Evolutionary conservation across 23 red algal genomes (phyloP), one percentile per base, ranked within the genome.

Genomic region (Gracilaria caudata): DNA sequence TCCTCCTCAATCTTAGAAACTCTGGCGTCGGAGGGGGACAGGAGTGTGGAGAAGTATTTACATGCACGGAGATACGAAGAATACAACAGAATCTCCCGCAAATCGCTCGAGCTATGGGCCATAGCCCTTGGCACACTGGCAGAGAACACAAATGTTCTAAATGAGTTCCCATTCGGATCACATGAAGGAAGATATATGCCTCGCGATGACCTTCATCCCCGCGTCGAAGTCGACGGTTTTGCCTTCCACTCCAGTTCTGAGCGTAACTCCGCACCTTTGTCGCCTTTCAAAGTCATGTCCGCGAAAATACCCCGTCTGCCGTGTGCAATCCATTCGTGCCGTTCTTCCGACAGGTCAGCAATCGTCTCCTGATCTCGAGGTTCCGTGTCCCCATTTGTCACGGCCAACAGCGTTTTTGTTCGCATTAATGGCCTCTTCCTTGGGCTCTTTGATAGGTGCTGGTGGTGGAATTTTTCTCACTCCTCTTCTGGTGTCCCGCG

Each of bases 401-500:
- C 70, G 0, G 3, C n/a, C 40, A 43, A 75, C 70, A 75, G 70
- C 82, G 8, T 73, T 86, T 39, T 68, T 59, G 4, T 86, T 55
- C 44, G 61, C 82, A 49, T 46, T 86, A 64, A 0, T 70, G 63
- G 87, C 95, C 51, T 91, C 90, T 2, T 73, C 78, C 34, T 24
- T 88, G 3, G 95, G 90, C 32, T 68, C 90, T n/a, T 72, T 98
- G 32, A 84, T 98, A n/a, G 95, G 95, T 45, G 95, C 89, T 1
- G 95, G 95, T 23, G 95, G 95, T 61, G 95, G 95, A 32, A 79
- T 98, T 23, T 56, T 98, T 38, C 73, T 94, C 43, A 98, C 95
- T 7, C 95, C 95, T 13, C 68, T 98, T 36, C 81, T 98, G 20
- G 91, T 89, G 4, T 71, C 84, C 8, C 55, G 24, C 21, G 21